Percentiles rank a stretch among this genome's conserved stretches.
Evolutionary conservation across 768 basidiomycete species (phyloP).

Genomic region (Boletus rufocinnamomeus): DNA sequence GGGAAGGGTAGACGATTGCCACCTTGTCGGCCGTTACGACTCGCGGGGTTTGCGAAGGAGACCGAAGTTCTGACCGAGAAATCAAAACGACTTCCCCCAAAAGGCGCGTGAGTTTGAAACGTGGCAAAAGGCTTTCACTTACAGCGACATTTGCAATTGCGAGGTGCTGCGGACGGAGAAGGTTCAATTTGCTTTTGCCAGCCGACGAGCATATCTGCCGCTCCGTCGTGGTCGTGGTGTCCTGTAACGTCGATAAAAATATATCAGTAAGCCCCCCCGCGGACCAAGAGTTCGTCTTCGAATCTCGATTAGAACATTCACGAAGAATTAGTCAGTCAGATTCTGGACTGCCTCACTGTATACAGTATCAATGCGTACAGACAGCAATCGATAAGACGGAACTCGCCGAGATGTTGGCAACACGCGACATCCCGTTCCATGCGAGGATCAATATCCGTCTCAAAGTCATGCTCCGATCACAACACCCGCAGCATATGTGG

Average conservation of each 20-base stretch:
- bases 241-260: background rate
- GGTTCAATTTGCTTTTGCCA: background rate
- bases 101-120: background rate
- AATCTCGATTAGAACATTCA: background rate
- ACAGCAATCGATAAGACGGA: background rate
- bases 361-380: background rate
- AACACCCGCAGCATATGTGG: background rate
- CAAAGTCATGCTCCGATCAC: background rate
- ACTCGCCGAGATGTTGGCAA: background rate
- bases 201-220: background rate
- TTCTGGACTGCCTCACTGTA: background rate
- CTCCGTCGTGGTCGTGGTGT: background rate
- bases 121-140: background rate
- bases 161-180: conserved; percentile 2
- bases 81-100: background rate
- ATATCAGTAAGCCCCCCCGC: background rate
- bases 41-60: background rate
- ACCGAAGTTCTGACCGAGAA: background rate
- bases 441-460: background rate
- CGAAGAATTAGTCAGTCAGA: too few species aligned
- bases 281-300: background rate
- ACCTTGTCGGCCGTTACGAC: background rate
- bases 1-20: background rate
- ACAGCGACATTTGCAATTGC: background rate
- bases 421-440: background rate